Evolutionary conservation across 75 land plant genomes (phyloP).

Genomic region (Selaginella tamariscina): DNA sequence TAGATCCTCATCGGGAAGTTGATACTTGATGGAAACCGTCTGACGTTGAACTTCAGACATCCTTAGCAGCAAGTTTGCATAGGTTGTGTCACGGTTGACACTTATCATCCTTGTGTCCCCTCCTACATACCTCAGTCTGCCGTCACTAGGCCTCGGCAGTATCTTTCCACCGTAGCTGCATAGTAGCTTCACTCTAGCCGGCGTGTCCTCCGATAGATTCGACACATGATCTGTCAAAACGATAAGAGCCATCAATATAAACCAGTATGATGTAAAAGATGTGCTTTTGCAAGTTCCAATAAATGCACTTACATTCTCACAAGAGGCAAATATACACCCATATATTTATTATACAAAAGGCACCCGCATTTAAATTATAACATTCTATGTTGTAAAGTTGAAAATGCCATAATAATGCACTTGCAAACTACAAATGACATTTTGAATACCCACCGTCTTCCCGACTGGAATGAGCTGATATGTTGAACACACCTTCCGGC

Average conservation of each 20-base stretch:
- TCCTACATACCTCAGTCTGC: conserved; percentile 81
- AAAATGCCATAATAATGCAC: too few relatives aligned
- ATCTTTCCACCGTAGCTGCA: conserved; percentile 78
- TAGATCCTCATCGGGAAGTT: conserved; percentile 73
- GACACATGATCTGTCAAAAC: neutral
- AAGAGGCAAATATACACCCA: too few relatives aligned
- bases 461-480: neutral
- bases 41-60: conserved; percentile 18
- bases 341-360: too few relatives aligned
- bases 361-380: too few relatives aligned
- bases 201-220: neutral
- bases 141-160: conserved; percentile 72
- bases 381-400: too few relatives aligned
- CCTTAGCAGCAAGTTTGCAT: neutral
- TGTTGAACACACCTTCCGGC: neutral
- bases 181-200: conserved; percentile 42
- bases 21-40: conserved; percentile 40
- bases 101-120: conserved; percentile 59
- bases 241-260: neutral
- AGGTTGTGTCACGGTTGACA: conserved; percentile 34
- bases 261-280: too few relatives aligned
- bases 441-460: neutral
- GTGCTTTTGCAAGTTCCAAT: too few relatives aligned
- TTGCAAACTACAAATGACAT: too few relatives aligned
- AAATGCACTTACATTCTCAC: too few relatives aligned